phyloP scores from a whole-genome alignment of 768 basidiomycete species.

The Coprinopsis sp. region DNA sequence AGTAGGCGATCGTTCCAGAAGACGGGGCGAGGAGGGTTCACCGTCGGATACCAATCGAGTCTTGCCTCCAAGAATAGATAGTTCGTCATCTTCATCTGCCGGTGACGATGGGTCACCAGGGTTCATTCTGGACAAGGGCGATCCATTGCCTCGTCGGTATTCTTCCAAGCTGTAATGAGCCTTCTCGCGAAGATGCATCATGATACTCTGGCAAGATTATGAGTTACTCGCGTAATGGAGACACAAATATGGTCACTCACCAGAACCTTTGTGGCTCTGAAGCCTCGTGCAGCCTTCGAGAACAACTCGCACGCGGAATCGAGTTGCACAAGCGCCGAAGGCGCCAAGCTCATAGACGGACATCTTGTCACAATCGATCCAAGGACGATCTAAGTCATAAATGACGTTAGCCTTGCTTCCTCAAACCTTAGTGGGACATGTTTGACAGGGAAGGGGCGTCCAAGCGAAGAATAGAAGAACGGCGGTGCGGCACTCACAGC shows the following conservation, averaged over 20 bases:
- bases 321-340: conserved; percentile 67
- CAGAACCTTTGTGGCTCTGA: conserved; percentile 60
- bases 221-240: conserved; percentile 4
- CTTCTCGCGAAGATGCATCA: conserved; percentile 59
- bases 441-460: too few species aligned
- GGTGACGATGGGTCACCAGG: conserved; percentile 6
- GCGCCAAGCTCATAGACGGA: conserved; percentile 74
- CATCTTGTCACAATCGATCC: conserved; percentile 75
- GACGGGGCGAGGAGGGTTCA: conserved; percentile 49
- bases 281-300: conserved; percentile 61
- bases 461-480: too few species aligned
- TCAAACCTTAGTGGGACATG: too few species aligned
- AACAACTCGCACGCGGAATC: conserved; percentile 75
- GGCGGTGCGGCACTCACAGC: conserved; percentile 54
- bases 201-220: conserved; percentile 45
- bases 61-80: conserved; percentile 59
- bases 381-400: conserved; percentile 51
- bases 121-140: conserved; percentile 3
- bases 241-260: conserved; percentile 30
- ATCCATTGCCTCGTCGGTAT: conserved; percentile 49
- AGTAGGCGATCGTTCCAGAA: conserved; percentile 64
- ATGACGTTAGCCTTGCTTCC: conserved; percentile 1
- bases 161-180: conserved; percentile 63
- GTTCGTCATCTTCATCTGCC: conserved; percentile 55
- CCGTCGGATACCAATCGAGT: conserved; percentile 62